Percentiles rank a stretch among this genome's conserved stretches.
phyloP scores from a whole-genome alignment of 805 yeast species.

The Nadsonia fulvescens region DNA sequence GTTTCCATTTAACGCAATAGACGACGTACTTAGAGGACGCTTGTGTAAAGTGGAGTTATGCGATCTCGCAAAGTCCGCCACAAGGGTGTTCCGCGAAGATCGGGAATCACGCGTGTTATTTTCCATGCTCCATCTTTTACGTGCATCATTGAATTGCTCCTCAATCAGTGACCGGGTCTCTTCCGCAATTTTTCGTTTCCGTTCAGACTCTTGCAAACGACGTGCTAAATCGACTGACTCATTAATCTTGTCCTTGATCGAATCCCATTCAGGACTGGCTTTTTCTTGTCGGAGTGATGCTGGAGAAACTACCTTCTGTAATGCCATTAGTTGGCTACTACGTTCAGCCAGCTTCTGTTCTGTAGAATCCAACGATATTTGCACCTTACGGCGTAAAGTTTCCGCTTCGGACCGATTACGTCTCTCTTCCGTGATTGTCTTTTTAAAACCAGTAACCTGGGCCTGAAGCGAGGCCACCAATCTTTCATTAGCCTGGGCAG shows the following conservation, averaged over 20 bases:
- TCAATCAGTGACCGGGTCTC: constrained; percentile 10
- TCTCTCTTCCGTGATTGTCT: constrained; percentile 9
- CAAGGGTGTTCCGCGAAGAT: constrained; percentile 4
- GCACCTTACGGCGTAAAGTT: constrained; percentile 11
- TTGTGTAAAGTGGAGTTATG: constrained; percentile 4
- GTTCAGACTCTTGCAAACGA: constrained; percentile 17
- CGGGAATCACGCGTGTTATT: constrained; percentile 1
- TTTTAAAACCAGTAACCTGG: constrained; percentile 9
- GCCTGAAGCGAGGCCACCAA: constrained; percentile 9
- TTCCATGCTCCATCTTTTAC: constrained; percentile 13
- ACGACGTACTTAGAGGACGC: constrained; percentile 3
- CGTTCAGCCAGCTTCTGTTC: constrained; percentile 9
- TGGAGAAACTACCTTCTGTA: constrained; percentile 11
- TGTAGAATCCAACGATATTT: constrained; percentile 8
- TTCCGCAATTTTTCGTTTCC: constrained; percentile 12
- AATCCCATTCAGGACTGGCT: constrained; percentile 19
- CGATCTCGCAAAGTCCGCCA: constrained; percentile 2
- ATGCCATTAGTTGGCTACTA: constrained; percentile 9
- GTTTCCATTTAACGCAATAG: constrained; percentile 2
- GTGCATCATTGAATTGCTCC: constrained; percentile 12
- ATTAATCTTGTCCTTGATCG: constrained; percentile 25
- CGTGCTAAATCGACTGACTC: constrained; percentile 20
- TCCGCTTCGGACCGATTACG: constrained; percentile 13
- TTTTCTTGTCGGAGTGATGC: constrained; percentile 6
- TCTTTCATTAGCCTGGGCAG: constrained; percentile 10